Percentiles rank a stretch among this genome's conserved stretches.
phyloP scores from a whole-genome alignment of 306 rosid species.

The Amphicarpaea edgeworthii region DNA sequence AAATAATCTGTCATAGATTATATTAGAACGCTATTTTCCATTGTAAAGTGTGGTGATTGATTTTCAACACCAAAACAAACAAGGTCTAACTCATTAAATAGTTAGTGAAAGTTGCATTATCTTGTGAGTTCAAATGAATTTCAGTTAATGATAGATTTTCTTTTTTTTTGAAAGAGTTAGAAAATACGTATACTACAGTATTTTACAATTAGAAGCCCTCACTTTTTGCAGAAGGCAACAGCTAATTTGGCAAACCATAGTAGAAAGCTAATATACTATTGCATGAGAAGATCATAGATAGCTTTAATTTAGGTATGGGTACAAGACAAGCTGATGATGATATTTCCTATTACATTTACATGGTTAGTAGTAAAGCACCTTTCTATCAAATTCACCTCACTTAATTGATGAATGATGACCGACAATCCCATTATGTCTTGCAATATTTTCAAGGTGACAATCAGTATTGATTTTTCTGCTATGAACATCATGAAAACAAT shows the following conservation, averaged over 20 bases:
- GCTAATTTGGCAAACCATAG: neutral
- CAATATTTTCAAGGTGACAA: conserved; percentile 1
- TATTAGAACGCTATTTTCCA: neutral
- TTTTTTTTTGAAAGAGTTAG: neutral
- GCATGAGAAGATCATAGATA: neutral
- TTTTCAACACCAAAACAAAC: neutral
- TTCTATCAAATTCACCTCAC: conserved; percentile 16
- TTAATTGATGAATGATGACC: conserved; percentile 15
- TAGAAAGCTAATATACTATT: neutral
- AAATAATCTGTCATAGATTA: neutral
- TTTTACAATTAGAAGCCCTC: neutral
- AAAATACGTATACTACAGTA: no score
- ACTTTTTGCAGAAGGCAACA: no score
- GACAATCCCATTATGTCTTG: conserved; percentile 2
- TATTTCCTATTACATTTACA: neutral
- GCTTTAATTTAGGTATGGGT: neutral
- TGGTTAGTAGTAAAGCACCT: neutral
- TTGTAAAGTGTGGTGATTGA: neutral
- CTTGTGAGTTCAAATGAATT: neutral
- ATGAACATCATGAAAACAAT: conserved; percentile 39
- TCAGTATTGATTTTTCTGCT: conserved; percentile 16
- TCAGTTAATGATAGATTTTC: neutral
- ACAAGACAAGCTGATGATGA: neutral
- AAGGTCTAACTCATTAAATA: neutral
- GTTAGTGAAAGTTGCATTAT: neutral